phyloP scores from a whole-genome alignment of 2,329 filamentous ascomycete genomes.

The Didymella sp. region DNA sequence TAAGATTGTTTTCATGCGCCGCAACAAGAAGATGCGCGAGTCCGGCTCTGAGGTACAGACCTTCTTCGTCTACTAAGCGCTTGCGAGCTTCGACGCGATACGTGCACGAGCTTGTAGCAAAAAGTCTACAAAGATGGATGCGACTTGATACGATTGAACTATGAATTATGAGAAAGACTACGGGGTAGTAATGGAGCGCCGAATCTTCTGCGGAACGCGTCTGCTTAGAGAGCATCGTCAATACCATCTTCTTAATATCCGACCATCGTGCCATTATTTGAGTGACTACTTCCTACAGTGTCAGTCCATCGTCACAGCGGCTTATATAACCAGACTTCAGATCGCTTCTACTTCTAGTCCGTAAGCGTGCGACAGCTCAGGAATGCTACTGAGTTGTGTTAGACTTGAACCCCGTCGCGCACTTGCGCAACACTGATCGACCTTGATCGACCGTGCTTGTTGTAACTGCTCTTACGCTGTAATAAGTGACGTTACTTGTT shows the following conservation, averaged over 20 bases:
- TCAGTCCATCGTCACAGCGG: not conserved
- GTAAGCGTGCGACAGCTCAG: not conserved
- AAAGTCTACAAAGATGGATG: not conserved
- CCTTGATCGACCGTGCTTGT: not conserved
- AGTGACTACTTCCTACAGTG: not conserved
- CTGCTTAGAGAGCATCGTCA: not conserved
- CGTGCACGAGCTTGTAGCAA: not conserved
- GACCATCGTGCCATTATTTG: not conserved
- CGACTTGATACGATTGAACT: not conserved
- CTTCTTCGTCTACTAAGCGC: conserved; percentile 43
- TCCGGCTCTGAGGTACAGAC: conserved; percentile 32
- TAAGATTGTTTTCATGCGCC: conserved; percentile 39
- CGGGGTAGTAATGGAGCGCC: not conserved
- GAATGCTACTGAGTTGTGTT: not conserved
- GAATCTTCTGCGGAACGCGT: not conserved
- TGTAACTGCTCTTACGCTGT: not conserved
- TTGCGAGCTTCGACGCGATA: not conserved
- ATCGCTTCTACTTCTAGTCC: not conserved
- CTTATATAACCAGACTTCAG: too few species aligned
- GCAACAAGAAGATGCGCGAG: conserved; percentile 44
- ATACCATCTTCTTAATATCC: not conserved
- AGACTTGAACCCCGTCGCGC: not conserved
- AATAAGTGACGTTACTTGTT: not conserved
- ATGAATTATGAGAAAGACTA: conserved; percentile 10
- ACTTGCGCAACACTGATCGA: not conserved